These are phyloP conservation scores for Magnolia changhungtana DNA, from an alignment of 164 flowering plant genomes.

Conservation along the genomic window DNA sequence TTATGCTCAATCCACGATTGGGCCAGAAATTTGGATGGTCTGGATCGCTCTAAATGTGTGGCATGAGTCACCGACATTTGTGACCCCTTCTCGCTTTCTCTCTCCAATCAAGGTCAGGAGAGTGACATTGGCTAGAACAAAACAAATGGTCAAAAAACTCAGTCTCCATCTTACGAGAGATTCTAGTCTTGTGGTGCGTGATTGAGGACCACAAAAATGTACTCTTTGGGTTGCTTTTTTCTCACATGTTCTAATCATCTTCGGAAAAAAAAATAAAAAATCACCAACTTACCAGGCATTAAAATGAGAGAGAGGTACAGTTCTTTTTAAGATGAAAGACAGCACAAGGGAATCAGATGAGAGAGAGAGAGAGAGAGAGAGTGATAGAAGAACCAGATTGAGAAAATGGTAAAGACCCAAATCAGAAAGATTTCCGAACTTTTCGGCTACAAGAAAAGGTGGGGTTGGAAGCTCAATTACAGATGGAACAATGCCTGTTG, in stretches of 20 bases:
- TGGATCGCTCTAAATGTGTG: neutral
- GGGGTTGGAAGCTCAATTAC: neutral
- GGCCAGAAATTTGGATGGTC: neutral
- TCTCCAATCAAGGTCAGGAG: neutral
- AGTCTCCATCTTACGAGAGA: neutral
- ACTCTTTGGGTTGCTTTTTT: neutral
- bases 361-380: neutral
- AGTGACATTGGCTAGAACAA: neutral
- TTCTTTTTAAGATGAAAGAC: too few relatives aligned
- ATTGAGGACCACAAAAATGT: neutral
- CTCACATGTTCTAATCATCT: neutral
- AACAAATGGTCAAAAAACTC: neutral
- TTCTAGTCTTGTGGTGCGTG: neutral
- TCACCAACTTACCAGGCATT: neutral
- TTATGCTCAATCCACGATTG: too few relatives aligned
- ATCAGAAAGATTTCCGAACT: neutral
- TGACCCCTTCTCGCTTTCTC: too few relatives aligned
- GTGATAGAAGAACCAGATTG: neutral
- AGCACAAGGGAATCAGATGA: too few relatives aligned
- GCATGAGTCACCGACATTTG: neutral
- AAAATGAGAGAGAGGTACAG: too few relatives aligned
- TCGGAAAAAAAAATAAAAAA: neutral
- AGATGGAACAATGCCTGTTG: neutral
- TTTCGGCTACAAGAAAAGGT: neutral
- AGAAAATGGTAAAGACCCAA: neutral